Evolutionary conservation across 106 monocot genomes (phyloP).

Genomic region (Allium sativum): DNA sequence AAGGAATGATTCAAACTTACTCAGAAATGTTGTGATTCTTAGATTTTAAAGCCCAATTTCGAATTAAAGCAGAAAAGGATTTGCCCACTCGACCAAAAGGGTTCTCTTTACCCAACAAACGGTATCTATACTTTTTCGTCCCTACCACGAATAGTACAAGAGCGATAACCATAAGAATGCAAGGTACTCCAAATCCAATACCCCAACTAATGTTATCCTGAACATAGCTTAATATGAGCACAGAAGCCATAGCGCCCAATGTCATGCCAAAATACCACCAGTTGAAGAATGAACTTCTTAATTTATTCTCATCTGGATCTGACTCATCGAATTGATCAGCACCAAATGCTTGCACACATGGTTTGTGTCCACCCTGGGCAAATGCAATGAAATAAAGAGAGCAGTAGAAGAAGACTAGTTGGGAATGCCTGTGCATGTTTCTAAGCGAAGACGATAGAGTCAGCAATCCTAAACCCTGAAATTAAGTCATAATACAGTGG

Average conservation of each 20-base stretch:
- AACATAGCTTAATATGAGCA: slow-evolving; percentile 20
- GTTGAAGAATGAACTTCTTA: slow-evolving; percentile 32
- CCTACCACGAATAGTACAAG: slow-evolving; percentile 14
- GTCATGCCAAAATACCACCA: slow-evolving; percentile 38
- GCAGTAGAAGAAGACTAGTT: slow-evolving; percentile 20
- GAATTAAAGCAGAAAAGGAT: slow-evolving; percentile 9
- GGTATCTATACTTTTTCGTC: slow-evolving; percentile 24
- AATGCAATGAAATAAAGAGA: slow-evolving; percentile 26
- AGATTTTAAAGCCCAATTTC: not conserved
- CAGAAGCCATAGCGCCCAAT: slow-evolving; percentile 12
- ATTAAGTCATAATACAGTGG: not conserved
- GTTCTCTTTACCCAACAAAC: not conserved
- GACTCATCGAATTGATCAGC: slow-evolving; percentile 37
- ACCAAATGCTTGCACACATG: slow-evolving; percentile 29
- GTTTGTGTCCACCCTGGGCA: slow-evolving; percentile 27
- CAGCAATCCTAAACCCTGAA: slow-evolving; percentile 18
- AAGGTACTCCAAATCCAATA: slow-evolving; percentile 27
- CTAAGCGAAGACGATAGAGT: slow-evolving; percentile 1
- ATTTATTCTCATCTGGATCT: slow-evolving; percentile 12
- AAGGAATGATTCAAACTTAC: not conserved
- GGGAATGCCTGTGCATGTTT: slow-evolving; percentile 10
- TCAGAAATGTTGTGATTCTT: not conserved
- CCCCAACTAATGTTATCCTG: slow-evolving; percentile 36
- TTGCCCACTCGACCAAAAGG: slow-evolving; percentile 8
- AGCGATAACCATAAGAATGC: slow-evolving; percentile 19